These are phyloP conservation scores for Viridothelium virens DNA, from an alignment of 495 filamentous ascomycete species.

Conservation along the genomic window DNA sequence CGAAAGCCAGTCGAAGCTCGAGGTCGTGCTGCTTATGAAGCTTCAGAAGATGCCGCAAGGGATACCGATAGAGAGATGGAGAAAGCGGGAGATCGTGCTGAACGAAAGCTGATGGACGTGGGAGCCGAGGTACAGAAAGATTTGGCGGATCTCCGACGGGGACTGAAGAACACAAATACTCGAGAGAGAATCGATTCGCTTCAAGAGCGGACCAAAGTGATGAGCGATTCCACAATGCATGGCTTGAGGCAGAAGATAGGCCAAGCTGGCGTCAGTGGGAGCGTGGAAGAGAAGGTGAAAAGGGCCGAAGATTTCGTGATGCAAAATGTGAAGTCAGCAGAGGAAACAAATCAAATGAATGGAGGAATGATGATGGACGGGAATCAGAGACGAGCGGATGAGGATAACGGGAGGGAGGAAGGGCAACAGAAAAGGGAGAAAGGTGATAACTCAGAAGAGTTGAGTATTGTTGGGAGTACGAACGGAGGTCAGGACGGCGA, in stretches of 20 bases:
- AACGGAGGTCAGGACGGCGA: neutral
- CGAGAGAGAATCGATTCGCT: neutral
- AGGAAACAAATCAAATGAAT: neutral
- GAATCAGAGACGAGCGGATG: neutral
- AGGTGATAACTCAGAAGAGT: neutral
- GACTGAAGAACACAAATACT: neutral
- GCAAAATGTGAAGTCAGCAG: neutral
- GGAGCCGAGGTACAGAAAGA: neutral
- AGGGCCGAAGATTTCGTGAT: neutral
- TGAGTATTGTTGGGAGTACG: neutral
- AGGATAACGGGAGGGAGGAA: neutral
- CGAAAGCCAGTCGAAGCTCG: neutral
- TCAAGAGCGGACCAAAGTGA: neutral
- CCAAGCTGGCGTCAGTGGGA: neutral
- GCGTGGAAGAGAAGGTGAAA: neutral
- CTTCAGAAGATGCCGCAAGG: neutral
- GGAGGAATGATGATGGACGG: neutral
- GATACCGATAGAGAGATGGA: neutral
- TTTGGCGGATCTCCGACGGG: neutral
- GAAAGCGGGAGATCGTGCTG: neutral
- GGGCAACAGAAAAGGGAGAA: neutral
- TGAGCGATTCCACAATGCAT: neutral
- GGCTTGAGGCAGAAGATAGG: neutral
- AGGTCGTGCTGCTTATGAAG: neutral
- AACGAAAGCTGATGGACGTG: neutral